Conservation (phyloP, 1,284 basidiomycete species). For the Ceratobasidium sp. region DNA sequence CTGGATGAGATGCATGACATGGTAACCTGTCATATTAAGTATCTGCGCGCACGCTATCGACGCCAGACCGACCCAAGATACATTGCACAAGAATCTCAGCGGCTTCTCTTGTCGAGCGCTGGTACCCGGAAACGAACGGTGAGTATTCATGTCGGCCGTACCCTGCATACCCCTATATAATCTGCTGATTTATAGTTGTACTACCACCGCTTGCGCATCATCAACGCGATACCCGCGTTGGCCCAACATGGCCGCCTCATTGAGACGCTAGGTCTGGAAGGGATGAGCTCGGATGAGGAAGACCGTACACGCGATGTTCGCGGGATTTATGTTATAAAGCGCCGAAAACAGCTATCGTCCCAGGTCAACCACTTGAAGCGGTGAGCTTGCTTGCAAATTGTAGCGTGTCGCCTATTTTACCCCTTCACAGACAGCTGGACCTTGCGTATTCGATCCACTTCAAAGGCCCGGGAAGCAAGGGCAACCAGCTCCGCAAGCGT, state of each 20-base stretch:
- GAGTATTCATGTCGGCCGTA: neutral
- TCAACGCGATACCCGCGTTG: neutral
- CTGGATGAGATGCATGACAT: neutral
- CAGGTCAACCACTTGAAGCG: neutral
- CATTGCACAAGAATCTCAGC: neutral
- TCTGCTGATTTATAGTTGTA: neutral
- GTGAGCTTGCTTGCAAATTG: neutral
- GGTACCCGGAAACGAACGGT: slow-evolving; percentile 1
- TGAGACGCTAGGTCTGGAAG: neutral
- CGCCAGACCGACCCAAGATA: neutral
- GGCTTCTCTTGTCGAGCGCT: neutral
- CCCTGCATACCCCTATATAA: neutral
- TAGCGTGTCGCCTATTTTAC: neutral
- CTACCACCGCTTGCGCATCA: neutral
- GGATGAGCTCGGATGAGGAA: slow-evolving; percentile 11
- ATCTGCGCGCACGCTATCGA: neutral
- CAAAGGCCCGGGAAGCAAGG: neutral
- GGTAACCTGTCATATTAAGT: neutral
- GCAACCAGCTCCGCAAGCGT: neutral
- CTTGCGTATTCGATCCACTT: neutral
- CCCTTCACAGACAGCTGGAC: neutral
- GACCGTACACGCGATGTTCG: neutral
- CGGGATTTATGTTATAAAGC: neutral
- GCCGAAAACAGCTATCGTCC: neutral
- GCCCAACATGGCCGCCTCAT: neutral